These are phyloP conservation scores for Limtongozyma cylindracea DNA, from an alignment of 805 yeast species.

Conservation along the genomic window DNA sequence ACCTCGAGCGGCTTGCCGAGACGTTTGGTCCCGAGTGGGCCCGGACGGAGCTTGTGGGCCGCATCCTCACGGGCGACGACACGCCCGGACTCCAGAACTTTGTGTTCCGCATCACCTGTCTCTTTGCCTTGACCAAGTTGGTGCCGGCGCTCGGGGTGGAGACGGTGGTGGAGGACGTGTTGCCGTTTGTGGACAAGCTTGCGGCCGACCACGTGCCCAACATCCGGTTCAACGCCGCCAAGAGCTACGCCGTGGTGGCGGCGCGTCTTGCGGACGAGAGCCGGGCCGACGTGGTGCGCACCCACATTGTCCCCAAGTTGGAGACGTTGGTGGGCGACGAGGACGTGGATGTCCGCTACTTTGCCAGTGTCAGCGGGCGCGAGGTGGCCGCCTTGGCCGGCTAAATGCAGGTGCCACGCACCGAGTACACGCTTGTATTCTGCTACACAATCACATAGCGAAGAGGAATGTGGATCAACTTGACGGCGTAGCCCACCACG, in stretches of 20 bases:
- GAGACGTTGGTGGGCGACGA: slow-evolving; percentile 39
- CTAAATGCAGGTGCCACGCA: no score
- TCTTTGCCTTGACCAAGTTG: slow-evolving; percentile 68
- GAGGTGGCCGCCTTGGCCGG: slow-evolving; percentile 5
- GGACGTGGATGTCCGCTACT: slow-evolving; percentile 80
- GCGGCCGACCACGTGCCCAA: slow-evolving; percentile 76
- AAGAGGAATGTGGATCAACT: slow-evolving; percentile 85
- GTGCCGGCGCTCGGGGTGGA: slow-evolving; percentile 39
- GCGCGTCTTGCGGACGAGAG: slow-evolving; percentile 15
- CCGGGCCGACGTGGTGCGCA: slow-evolving; percentile 4
- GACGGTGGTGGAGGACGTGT: slow-evolving; percentile 33
- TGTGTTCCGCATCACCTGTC: slow-evolving; percentile 75
- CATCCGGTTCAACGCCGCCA: slow-evolving; percentile 86
- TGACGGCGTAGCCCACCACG: slow-evolving; percentile 86
- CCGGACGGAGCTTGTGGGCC: slow-evolving; percentile 52
- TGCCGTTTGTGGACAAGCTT: slow-evolving; percentile 59
- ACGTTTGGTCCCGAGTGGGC: slow-evolving; percentile 94
- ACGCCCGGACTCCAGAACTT: slow-evolving; percentile 40
- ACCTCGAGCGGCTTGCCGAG: slow-evolving; percentile 52
- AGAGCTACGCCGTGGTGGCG: slow-evolving; percentile 40
- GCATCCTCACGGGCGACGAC: slow-evolving; percentile 23
- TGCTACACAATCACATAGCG: slow-evolving; percentile 62
- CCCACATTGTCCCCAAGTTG: slow-evolving; percentile 31
- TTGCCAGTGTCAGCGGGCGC: slow-evolving; percentile 37
- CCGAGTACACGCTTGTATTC: no score